Conservation (phyloP, 495 filamentous ascomycete species). For the Annulohypoxylon nitens region DNA sequence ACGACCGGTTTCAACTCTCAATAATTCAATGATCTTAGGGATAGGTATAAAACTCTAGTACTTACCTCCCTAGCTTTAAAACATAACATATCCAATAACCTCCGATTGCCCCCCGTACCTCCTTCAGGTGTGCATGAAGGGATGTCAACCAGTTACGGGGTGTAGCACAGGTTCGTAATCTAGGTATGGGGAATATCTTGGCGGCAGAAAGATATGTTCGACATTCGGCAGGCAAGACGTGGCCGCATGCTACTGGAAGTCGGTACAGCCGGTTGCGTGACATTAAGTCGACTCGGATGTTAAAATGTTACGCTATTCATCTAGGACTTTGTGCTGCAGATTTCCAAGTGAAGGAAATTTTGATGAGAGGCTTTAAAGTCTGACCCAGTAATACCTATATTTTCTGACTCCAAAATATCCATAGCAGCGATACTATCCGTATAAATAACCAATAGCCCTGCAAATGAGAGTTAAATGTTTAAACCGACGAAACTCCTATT, state of each 20-base stretch:
- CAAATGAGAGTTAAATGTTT: neutral
- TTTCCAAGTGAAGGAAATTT: neutral
- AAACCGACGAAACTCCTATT: neutral
- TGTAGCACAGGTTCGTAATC: constrained; percentile 1
- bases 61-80: neutral
- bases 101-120: neutral
- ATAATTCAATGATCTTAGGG: neutral
- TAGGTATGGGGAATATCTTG: constrained; percentile 14
- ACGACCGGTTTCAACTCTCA: constrained; percentile 12
- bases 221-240: constrained; percentile 26
- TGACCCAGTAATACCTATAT: neutral
- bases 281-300: constrained; percentile 17
- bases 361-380: neutral
- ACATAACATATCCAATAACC: neutral
- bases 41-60: constrained; percentile 6
- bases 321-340: constrained; percentile 2
- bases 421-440: constrained; percentile 14
- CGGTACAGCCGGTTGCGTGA: constrained; percentile 7
- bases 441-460: constrained; percentile 26
- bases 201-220: constrained; percentile 20
- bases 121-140: constrained; percentile 2
- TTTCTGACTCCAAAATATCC: neutral
- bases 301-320: constrained; percentile 17
- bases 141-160: constrained; percentile 7
- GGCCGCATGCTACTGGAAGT: constrained; percentile 24